Evolutionary conservation across 768 basidiomycete genomes (phyloP), one percentile per base, ranked within the genome.

Genomic region (Suillus placidus): DNA sequence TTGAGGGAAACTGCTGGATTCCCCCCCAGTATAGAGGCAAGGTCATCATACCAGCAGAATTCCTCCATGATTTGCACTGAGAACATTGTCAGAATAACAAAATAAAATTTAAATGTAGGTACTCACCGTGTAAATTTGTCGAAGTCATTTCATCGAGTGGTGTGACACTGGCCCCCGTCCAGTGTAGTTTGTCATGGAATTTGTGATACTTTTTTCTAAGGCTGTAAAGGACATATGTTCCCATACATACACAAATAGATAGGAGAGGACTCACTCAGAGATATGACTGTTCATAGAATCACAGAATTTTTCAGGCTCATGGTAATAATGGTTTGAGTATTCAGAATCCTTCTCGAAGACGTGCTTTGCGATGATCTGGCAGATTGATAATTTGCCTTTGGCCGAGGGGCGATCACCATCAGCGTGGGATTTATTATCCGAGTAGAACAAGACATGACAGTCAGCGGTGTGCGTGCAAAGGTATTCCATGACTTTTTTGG

Each of bases 1-100:
- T 63, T 63, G 32, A 51, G 30, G 35, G 62, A 49, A 4, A 63
- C n/a, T 20, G 47, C 52, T 16, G 49, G 49, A 3, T 49, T 63
- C 16, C 62, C 49, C 16, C 38, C 38, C 35, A 30, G 26, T 20
- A 63, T 63, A 6, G 18, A 2, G 14, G 32, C 37, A 12, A 63
- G 62, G 13, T 63, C 20, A 5, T 63, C 23, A n/a, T 63, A 63
- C 49, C 62, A 63, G 5, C 49, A 14, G 35, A 63, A 63, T 2
- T 52, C 62, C 34, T 63, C 26, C 2, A 54, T 10, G 10, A 54
- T 35, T 26, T 16, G 42, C 20, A 13, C 45, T 35, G 32, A 23
- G 14, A 43, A 30, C 34, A 51, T n/a, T n/a, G n/a, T n/a, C n/a
- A n/a, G n/a, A n/a, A n/a, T n/a, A n/a, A n/a, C n/a, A n/a, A n/a